phyloP scores from a whole-genome alignment of 192 early-diverging fungal genomes.

The Geosiphon pyriformis region DNA sequence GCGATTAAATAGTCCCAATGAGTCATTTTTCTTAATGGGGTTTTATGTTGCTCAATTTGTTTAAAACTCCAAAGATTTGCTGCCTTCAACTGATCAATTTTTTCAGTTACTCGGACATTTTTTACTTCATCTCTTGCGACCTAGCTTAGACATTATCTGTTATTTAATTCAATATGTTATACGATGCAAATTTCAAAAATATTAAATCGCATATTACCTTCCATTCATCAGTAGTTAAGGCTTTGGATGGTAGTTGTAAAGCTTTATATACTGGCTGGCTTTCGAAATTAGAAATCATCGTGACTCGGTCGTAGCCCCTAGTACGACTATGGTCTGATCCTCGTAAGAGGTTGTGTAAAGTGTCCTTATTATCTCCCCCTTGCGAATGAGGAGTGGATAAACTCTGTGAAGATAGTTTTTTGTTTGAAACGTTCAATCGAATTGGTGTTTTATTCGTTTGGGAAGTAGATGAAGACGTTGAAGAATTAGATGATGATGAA shows the following conservation, averaged over 20 bases:
- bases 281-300: slow-evolving; percentile 37
- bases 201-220: slow-evolving; percentile 30
- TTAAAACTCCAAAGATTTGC: slow-evolving; percentile 66
- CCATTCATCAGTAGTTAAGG: slow-evolving; percentile 71
- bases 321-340: slow-evolving; percentile 24
- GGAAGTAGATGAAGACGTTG: background rate
- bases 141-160: slow-evolving; percentile 25
- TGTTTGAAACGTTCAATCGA: slow-evolving; percentile 6
- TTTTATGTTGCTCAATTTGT: slow-evolving; percentile 61
- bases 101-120: slow-evolving; percentile 54
- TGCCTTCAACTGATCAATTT: slow-evolving; percentile 68
- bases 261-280: slow-evolving; percentile 52
- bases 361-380: background rate
- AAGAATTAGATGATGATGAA: background rate
- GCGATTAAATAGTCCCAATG: slow-evolving; percentile 76
- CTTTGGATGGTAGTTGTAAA: slow-evolving; percentile 60
- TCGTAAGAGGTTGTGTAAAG: background rate
- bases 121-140: slow-evolving; percentile 73
- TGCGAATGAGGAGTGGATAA: background rate
- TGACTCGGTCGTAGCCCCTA: slow-evolving; percentile 6
- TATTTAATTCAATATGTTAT: background rate
- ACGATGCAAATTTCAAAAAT: background rate
- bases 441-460: background rate
- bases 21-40: slow-evolving; percentile 50
- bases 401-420: background rate